These are phyloP conservation scores for Hortaea sp. DNA, from an alignment of 2,329 filamentous ascomycete species.

Conservation along the genomic window DNA sequence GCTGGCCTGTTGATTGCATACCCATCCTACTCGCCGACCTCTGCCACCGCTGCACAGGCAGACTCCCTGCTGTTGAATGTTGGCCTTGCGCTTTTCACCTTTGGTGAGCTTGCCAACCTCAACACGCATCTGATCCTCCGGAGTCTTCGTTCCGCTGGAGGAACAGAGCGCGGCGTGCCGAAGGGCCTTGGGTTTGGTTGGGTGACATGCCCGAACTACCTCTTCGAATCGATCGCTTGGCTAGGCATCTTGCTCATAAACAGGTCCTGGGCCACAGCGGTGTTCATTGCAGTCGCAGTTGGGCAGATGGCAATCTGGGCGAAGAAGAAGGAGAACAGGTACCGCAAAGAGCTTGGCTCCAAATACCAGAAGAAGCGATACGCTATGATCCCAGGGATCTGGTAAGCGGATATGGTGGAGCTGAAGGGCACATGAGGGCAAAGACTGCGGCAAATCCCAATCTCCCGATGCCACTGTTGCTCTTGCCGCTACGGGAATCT, in stretches of 20 bases:
- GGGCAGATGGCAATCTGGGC: constrained; percentile 82
- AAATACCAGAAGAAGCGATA: constrained; percentile 93
- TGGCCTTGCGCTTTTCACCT: constrained; percentile 61
- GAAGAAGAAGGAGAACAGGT: constrained; percentile 80
- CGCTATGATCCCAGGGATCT: constrained; percentile 68
- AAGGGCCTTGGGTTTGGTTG: constrained; percentile 70
- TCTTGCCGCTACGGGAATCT: too few relatives aligned
- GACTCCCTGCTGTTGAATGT: constrained; percentile 50
- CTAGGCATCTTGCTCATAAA: constrained; percentile 69
- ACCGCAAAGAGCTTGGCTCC: constrained; percentile 82
- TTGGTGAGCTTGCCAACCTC: constrained; percentile 74
- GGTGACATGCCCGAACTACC: constrained; percentile 95
- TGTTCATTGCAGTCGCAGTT: constrained; percentile 66
- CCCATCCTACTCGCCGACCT: constrained; percentile 72
- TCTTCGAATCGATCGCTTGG: constrained; percentile 87
- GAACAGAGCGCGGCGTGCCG: constrained; percentile 81
- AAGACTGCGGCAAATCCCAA: too few relatives aligned
- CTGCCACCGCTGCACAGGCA: constrained; percentile 49
- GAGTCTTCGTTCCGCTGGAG: constrained; percentile 64
- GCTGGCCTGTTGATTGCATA: constrained; percentile 72
- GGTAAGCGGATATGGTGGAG: constrained; percentile 32
- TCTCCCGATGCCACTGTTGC: too few relatives aligned
- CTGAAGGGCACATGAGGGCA: neutral
- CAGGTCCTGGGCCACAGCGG: constrained; percentile 63
- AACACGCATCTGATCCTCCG: constrained; percentile 71